Conservation (phyloP, 2,329 filamentous ascomycete genomes). For the Ascochyta fabae region DNA sequence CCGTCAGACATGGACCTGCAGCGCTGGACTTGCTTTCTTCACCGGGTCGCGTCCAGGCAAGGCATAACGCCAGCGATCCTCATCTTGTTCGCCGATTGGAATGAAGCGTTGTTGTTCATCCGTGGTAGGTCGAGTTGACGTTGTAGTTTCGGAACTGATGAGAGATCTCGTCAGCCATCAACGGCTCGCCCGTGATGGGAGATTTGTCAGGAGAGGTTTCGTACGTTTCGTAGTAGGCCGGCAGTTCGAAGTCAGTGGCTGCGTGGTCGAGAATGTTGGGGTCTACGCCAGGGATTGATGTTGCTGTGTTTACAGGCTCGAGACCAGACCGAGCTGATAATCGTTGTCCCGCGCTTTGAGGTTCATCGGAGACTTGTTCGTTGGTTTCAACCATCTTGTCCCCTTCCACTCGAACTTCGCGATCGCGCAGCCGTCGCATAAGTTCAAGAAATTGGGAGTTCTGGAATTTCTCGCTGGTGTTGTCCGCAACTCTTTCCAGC, state of each 20-base stretch:
- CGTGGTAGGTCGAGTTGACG: constrained; percentile 28
- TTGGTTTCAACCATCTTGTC: constrained; percentile 68
- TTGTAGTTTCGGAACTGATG: constrained; percentile 40
- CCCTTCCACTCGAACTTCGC: constrained; percentile 74
- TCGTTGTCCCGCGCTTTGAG: background rate
- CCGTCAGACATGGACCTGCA: background rate
- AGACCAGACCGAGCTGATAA: background rate
- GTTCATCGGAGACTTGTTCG: constrained; percentile 9
- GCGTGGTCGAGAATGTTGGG: constrained; percentile 39
- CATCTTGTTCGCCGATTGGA: constrained; percentile 38
- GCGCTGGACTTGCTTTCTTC: background rate
- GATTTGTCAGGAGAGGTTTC: constrained; percentile 16
- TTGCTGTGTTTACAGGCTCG: constrained; percentile 7
- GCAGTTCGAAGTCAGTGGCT: constrained; percentile 38
- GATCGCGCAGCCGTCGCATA: constrained; percentile 76
- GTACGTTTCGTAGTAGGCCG: constrained; percentile 33
- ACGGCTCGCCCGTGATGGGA: constrained; percentile 18
- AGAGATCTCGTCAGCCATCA: constrained; percentile 40
- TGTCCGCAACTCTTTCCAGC: constrained; percentile 70
- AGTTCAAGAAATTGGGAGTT: constrained; percentile 77
- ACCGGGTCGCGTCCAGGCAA: constrained; percentile 32
- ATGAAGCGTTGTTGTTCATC: constrained; percentile 23
- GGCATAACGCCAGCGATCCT: constrained; percentile 34
- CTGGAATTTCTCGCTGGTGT: constrained; percentile 76
- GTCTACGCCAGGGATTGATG: constrained; percentile 35